phyloP scores from a whole-genome alignment of 768 basidiomycete genomes.

The Phylloporus arenicola region DNA sequence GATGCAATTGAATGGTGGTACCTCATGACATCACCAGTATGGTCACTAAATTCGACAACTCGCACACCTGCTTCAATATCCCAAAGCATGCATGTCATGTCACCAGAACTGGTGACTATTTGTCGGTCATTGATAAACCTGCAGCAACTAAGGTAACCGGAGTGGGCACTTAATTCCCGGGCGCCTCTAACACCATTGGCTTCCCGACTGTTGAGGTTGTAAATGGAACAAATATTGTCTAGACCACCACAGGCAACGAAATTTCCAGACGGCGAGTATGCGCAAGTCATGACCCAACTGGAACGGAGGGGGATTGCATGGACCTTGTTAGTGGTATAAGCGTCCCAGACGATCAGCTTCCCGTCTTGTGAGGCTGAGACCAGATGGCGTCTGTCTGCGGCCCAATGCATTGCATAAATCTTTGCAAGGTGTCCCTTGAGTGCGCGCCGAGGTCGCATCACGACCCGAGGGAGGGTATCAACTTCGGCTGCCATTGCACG shows the following conservation, averaged over 20 bases:
- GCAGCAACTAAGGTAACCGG: slow-evolving; percentile 97
- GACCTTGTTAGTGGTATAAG: slow-evolving; percentile 99
- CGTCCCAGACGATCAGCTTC: slow-evolving; percentile 99
- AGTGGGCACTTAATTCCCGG: slow-evolving; percentile 93
- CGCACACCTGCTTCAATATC: slow-evolving; percentile 97
- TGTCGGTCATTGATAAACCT: slow-evolving; percentile 98
- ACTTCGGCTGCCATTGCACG: slow-evolving; percentile 98
- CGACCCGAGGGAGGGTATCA: slow-evolving; percentile 90
- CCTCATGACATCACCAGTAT: slow-evolving; percentile 99
- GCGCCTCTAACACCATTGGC: slow-evolving; percentile 79
- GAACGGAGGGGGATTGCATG: slow-evolving; percentile 97
- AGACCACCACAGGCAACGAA: slow-evolving; percentile 98
- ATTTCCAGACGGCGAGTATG: slow-evolving; percentile 94
- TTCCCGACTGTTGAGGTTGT: slow-evolving; percentile 81
- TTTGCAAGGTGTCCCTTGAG: slow-evolving; percentile 97
- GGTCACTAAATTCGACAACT: slow-evolving; percentile 98
- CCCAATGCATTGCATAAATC: slow-evolving; percentile 99
- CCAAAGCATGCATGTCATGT: slow-evolving; percentile 99
- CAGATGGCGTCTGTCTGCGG: slow-evolving; percentile 92
- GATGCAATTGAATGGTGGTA: slow-evolving; percentile 28
- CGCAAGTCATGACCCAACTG: slow-evolving; percentile 99
- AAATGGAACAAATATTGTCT: slow-evolving; percentile 91
- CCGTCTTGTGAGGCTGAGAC: slow-evolving; percentile 99
- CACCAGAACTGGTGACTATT: slow-evolving; percentile 92
- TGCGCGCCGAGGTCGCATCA: slow-evolving; percentile 93